Base-by-base conservation (phyloP, 441 rosid genomes). In the Brassica balearica region DNA sequence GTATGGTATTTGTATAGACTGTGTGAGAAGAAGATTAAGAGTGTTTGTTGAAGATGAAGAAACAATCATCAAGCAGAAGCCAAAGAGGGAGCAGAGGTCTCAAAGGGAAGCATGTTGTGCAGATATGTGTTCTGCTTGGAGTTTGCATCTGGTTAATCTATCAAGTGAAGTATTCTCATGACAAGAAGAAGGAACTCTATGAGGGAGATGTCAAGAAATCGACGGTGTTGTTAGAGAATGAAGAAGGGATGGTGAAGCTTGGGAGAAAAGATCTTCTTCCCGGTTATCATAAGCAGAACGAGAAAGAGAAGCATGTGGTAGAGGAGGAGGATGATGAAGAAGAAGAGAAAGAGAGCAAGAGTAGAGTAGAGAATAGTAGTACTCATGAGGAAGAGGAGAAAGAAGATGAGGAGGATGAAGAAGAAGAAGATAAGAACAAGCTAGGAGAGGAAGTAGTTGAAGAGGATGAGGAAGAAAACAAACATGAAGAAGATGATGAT, bases 131-230 rank as follows among this genome's bases (percentile, higher is more conserved):
- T 78, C 75, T 95, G 74, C 86, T 95, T 69, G 96, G 91, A 66
- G 85, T 96, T 68, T 93, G 97, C 79, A 85, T 92, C 71, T 96
- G 98, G 99, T 74, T 93, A 76, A 84, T 93, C 75, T 96, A 90
- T 82, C 98, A 93, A 85, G 94, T 96, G 14, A 96, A 93, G 91
- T 90, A 84, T 73, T 91, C 97, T 61, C 91, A 90, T 76, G 96
- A 90, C 65, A 91, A 88, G 87, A 91, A 88, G 79, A 87, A 86
- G 83, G 97, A 91, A 61, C 78, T 88, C 32, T 85, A 85, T 60
- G 92, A 83, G 78, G 85, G 80, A 41, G 92, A 87, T 67, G 74
- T 68, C 3, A 74, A 85, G 73, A 61, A 72, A 69, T 77, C 85
- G 0, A 68, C 66, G 4, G 82, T 55, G 19, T 46, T 56, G 27